These are phyloP conservation scores for Sporothrix luriei DNA, from an alignment of 2,329 filamentous ascomycete genomes.

Conservation along the genomic window DNA sequence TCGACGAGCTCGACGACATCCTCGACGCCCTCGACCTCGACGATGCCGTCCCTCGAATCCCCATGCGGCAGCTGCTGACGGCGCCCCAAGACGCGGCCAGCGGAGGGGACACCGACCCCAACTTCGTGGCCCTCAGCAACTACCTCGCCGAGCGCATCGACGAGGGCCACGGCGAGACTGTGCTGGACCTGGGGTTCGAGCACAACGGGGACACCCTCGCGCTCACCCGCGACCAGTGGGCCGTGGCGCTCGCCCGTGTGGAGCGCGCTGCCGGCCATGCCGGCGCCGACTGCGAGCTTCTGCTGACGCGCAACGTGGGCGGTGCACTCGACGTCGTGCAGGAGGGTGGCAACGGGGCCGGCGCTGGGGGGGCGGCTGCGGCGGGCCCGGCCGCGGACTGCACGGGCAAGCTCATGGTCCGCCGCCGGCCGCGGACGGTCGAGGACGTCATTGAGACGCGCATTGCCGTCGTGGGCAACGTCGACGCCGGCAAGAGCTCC, in stretches of 20 bases:
- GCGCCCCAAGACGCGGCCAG: slow-evolving; percentile 49
- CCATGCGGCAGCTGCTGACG: slow-evolving; percentile 76
- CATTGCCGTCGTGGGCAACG: slow-evolving; percentile 95
- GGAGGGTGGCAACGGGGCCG: background rate
- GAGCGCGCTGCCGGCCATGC: slow-evolving; percentile 64
- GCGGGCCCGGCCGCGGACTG: slow-evolving; percentile 56
- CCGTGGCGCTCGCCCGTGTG: slow-evolving; percentile 67
- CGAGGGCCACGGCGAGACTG: slow-evolving; percentile 83
- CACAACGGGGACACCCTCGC: slow-evolving; percentile 84
- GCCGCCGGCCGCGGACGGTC: slow-evolving; percentile 69
- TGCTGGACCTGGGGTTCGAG: slow-evolving; percentile 92
- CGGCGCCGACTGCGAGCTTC: slow-evolving; percentile 74
- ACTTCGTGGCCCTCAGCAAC: slow-evolving; percentile 63
- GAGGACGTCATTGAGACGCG: slow-evolving; percentile 94
- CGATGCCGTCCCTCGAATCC: slow-evolving; percentile 68
- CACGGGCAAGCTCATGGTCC: slow-evolving; percentile 83
- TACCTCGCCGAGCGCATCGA: slow-evolving; percentile 69
- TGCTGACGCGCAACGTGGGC: slow-evolving; percentile 89
- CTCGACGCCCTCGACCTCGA: slow-evolving; percentile 90
- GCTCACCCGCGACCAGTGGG: slow-evolving; percentile 74
- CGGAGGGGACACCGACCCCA: slow-evolving; percentile 60
- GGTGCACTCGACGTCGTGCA: slow-evolving; percentile 67
- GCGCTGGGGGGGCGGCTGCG: background rate
- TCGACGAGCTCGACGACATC: slow-evolving; percentile 55
- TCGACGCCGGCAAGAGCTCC: slow-evolving; percentile 96